Evolutionary conservation across 345 rosid genomes (phyloP).

Genomic region (Raphanus raphanistrum): DNA sequence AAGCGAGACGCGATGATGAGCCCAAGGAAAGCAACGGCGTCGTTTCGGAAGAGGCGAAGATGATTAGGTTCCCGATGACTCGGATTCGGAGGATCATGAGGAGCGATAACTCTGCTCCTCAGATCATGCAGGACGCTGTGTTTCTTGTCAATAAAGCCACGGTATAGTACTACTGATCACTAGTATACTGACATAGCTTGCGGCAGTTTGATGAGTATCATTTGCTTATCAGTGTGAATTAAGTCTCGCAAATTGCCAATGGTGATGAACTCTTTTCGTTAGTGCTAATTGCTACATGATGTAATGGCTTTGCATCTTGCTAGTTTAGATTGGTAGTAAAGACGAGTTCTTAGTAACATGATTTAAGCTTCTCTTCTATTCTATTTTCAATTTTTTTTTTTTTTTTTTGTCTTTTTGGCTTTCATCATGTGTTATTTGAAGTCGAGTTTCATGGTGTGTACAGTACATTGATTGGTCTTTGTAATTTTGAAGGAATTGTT

Average conservation of each 20-base stretch:
- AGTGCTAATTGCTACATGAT: background rate
- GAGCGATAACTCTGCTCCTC: conserved; percentile 43
- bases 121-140: conserved; percentile 57
- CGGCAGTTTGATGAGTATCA: background rate
- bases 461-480: background rate
- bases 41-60: conserved; percentile 41
- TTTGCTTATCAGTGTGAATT: conserved; percentile 5
- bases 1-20: background rate
- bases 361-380: background rate
- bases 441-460: background rate
- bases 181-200: background rate
- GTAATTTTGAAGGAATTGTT: conserved; percentile 54
- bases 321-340: background rate
- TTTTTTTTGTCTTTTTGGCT: background rate
- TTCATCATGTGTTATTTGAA: background rate
- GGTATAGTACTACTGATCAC: conserved; percentile 38
- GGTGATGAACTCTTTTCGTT: background rate
- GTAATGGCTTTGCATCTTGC: background rate
- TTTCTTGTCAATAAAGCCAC: conserved; percentile 80
- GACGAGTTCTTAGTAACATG: background rate
- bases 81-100: conserved; percentile 71
- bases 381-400: too few species aligned
- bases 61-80: conserved; percentile 63
- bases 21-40: conserved; percentile 33
- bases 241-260: background rate